phyloP scores from a whole-genome alignment of 148 eudicot genomes.

The Rhododendron vialii region DNA sequence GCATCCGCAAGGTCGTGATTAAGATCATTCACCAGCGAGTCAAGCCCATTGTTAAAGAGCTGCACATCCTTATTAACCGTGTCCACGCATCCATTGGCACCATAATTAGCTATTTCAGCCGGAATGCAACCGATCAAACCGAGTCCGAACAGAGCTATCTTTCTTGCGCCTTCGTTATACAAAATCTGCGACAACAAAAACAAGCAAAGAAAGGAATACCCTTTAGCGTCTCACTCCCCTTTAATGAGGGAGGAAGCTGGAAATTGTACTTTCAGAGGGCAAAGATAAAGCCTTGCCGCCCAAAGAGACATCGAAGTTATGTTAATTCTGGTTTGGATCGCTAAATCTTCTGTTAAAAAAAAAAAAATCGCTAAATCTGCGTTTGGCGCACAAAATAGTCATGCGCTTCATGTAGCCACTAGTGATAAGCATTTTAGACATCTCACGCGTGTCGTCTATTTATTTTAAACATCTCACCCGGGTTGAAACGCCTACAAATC shows the following conservation, averaged over 20 bases:
- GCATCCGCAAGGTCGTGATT: constrained; percentile 16
- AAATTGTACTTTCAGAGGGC: background rate
- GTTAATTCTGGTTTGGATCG: too few species aligned
- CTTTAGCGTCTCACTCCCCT: background rate
- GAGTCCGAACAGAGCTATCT: constrained; percentile 36
- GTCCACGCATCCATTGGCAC: constrained; percentile 18
- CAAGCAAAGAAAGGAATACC: background rate
- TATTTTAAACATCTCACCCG: too few species aligned
- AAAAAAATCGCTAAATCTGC: too few species aligned
- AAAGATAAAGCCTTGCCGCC: background rate
- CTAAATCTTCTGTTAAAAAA: too few species aligned
- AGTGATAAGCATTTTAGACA: background rate
- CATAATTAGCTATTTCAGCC: background rate
- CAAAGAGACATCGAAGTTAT: background rate
- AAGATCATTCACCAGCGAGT: constrained; percentile 19
- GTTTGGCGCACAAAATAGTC: background rate
- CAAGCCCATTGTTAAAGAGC: constrained; percentile 30
- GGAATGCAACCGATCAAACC: constrained; percentile 54
- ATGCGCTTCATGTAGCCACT: background rate
- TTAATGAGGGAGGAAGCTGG: background rate
- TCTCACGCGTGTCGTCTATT: too few species aligned
- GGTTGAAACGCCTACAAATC: too few species aligned
- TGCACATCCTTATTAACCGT: constrained; percentile 21
- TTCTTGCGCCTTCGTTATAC: constrained; percentile 42
- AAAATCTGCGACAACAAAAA: constrained; percentile 17